Base-by-base conservation (phyloP, 345 rosid genomes). In the Pseudoturritis turrita region DNA sequence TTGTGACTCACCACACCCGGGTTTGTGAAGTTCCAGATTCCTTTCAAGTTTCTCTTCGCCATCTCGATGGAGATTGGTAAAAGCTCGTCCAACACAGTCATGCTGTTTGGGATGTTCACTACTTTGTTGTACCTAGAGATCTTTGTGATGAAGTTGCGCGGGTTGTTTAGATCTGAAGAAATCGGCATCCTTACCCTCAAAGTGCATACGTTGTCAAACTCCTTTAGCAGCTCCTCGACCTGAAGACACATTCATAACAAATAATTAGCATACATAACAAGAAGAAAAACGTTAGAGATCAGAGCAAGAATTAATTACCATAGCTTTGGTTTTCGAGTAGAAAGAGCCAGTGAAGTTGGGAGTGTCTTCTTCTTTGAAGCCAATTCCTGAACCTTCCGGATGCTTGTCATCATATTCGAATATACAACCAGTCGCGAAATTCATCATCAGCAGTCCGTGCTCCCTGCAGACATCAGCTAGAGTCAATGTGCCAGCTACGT, bases 271-370 rank as follows among this genome's bases (percentile, higher is more conserved):
- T 8, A 12, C 2, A 0, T 55, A 37, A 23, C 6, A 52, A 33
- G 59, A 17, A 21, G 40, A 22, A 23, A n/a, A 51, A 47, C 39
- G 15, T 3, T n/a, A 49, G 2, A 18, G 7, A 17, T 26, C 10
- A 73, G 41, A 73, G 44, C 19, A 23, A 65, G 37, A 37, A 46
- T 4, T 11, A 28, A 4, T 47, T 77, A 89, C 96, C 91, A 86
- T 84, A 65, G 96, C 91, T 77, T 89, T 86, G 71, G 96, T 89
- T 78, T 87, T 89, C 13, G 96, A 89, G 70, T 89, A 87, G 81
- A 87, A 89, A 54, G 96, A 87, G 66, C 89, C 91, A 29, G 68
- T 81, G 75, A 89, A 89, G 78, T 89, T 87, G 19, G 93, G 87
- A 12, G 63, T 82, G 77, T 86, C 96, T 73, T 86, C 91, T 75